Conservation (phyloP, 2,329 filamentous ascomycete genomes). For the Aspergillus ochraceoroseus region DNA sequence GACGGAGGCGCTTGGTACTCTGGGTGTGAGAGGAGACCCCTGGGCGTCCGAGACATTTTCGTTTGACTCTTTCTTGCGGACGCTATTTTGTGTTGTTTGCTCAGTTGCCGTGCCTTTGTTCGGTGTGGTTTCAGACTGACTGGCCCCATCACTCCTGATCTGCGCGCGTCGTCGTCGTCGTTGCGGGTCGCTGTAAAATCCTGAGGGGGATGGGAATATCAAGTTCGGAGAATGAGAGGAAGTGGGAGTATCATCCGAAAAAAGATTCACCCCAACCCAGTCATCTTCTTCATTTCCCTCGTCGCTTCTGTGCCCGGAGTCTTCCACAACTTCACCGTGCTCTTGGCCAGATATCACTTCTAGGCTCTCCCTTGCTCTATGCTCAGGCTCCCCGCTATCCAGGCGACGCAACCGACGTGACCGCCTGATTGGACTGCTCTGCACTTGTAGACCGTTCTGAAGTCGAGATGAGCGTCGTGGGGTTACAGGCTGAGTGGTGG, state of each 20-base stretch:
- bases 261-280: constrained; percentile 5
- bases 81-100: no score
- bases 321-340: no score
- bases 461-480: constrained; percentile 16
- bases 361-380: not conserved
- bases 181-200: no score
- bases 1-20: not conserved
- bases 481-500: constrained; percentile 2
- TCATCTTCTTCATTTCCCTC: constrained; percentile 4
- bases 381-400: not conserved
- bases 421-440: not conserved
- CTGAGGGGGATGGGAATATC: no score
- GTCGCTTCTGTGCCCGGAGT: no score
- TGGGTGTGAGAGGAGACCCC: not conserved
- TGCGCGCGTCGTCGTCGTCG: no score
- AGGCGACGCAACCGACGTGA: not conserved
- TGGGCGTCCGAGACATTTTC: not conserved
- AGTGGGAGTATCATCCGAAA: constrained; percentile 5
- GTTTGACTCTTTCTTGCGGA: not conserved
- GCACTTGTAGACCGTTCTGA: not conserved
- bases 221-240: no score
- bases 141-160: no score
- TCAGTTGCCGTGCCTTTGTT: no score
- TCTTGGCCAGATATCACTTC: no score
- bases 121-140: no score